phyloP scores from a whole-genome alignment of 140 eudicot species.

The Ambrosia hybrid region DNA sequence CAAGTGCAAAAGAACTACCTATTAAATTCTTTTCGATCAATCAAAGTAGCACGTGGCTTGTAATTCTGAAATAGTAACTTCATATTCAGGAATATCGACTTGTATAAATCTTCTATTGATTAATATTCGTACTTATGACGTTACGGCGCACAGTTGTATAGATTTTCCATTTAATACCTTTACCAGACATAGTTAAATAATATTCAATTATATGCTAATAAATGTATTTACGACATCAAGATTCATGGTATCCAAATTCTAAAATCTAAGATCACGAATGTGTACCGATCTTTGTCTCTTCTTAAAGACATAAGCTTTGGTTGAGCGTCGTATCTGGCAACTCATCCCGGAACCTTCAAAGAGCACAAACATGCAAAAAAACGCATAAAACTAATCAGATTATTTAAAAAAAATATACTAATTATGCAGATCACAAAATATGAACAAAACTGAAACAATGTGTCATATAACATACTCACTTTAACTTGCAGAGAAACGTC shows the following conservation, averaged over 20 bases:
- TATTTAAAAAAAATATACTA: not conserved
- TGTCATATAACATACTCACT: constrained; percentile 49
- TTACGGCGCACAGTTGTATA: not conserved
- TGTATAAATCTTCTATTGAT: too few species aligned
- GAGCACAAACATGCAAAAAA: constrained; percentile 19
- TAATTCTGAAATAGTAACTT: too few species aligned
- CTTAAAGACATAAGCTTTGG: constrained; percentile 64
- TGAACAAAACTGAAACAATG: not conserved
- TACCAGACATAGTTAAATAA: not conserved
- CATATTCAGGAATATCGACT: too few species aligned
- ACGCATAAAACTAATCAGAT: not conserved
- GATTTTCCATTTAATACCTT: constrained; percentile 1
- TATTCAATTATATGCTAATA: not conserved
- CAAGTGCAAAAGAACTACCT: not conserved
- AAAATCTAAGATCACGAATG: constrained; percentile 4
- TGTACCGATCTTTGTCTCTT: constrained; percentile 81
- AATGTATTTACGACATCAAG: not conserved
- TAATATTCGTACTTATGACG: not conserved
- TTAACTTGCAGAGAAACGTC: constrained; percentile 84
- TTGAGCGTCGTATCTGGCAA: constrained; percentile 78
- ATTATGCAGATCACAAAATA: not conserved
- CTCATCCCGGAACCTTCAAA: constrained; percentile 81
- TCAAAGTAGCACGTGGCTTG: too few species aligned
- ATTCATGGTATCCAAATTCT: not conserved
- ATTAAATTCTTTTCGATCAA: not conserved